Conservation (phyloP, 192 early-diverging fungal genomes). For the Podila verticillata region DNA sequence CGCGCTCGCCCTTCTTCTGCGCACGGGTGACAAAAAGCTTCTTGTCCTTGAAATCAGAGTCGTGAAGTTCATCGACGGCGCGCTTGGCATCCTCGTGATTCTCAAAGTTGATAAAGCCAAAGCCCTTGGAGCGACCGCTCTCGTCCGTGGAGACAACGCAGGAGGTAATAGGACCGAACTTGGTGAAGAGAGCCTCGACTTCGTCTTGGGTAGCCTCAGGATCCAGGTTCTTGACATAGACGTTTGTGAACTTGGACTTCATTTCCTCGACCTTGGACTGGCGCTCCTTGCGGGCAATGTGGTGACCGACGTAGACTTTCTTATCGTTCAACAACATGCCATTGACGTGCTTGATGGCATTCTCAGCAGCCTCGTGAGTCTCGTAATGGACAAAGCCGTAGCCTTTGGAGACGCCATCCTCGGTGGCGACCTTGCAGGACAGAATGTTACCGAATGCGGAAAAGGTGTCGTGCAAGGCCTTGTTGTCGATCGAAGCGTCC, state of each 20-base stretch:
- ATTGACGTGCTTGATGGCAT: slow-evolving; percentile 96
- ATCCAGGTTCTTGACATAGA: slow-evolving; percentile 96
- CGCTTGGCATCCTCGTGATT: slow-evolving; percentile 85
- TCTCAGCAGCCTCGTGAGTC: slow-evolving; percentile 88
- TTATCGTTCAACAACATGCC: slow-evolving; percentile 99
- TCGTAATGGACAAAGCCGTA: slow-evolving; percentile 99
- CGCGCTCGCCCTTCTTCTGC: slow-evolving; percentile 97
- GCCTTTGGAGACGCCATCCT: slow-evolving; percentile 87
- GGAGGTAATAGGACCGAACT: slow-evolving; percentile 85
- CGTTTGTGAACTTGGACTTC: slow-evolving; percentile 92
- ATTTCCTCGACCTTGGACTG: slow-evolving; percentile 86
- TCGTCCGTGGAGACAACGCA: slow-evolving; percentile 77
- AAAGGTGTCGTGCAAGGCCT: slow-evolving; percentile 99
- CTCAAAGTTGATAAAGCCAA: slow-evolving; percentile 97
- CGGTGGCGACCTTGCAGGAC: slow-evolving; percentile 94
- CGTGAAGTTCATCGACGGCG: slow-evolving; percentile 92
- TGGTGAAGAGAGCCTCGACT: slow-evolving; percentile 78
- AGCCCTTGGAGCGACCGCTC: slow-evolving; percentile 86
- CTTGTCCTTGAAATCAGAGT: slow-evolving; percentile 88
- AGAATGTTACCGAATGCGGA: slow-evolving; percentile 95
- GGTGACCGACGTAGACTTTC: slow-evolving; percentile 92
- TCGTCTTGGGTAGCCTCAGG: slow-evolving; percentile 78
- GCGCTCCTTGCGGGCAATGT: slow-evolving; percentile 92
- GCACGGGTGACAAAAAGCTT: slow-evolving; percentile 94
- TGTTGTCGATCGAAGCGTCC: slow-evolving; percentile 96